These are phyloP conservation scores for Decorospora gaudefroyi DNA, from an alignment of 2,329 filamentous ascomycete species.

Conservation along the genomic window DNA sequence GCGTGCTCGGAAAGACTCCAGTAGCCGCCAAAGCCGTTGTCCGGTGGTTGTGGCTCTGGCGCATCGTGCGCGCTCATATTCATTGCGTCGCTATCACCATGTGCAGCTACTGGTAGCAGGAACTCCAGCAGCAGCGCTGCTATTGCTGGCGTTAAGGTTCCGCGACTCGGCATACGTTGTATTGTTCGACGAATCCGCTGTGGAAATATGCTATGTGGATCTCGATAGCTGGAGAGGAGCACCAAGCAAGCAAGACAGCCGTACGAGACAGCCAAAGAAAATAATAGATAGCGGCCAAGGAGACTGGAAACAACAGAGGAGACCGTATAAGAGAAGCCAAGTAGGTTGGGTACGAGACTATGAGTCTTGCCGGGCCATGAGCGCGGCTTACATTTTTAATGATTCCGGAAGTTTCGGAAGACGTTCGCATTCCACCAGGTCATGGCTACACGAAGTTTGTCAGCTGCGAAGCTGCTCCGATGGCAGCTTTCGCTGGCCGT, in stretches of 20 bases:
- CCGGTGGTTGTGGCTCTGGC: slow-evolving; percentile 22
- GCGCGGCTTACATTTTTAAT: slow-evolving; percentile 19
- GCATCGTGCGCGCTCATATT: slow-evolving; percentile 32
- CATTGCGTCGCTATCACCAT: slow-evolving; percentile 46
- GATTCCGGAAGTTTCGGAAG: slow-evolving; percentile 37
- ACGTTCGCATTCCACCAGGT: slow-evolving; percentile 10
- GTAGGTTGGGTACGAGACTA: slow-evolving; percentile 9
- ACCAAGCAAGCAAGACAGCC: neutral
- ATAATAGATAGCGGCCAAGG: slow-evolving; percentile 6
- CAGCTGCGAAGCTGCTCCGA: slow-evolving; percentile 31
- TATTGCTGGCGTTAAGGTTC: slow-evolving; percentile 29
- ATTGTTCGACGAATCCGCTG: slow-evolving; percentile 1
- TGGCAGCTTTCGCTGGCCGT: slow-evolving; percentile 23
- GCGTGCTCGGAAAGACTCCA: slow-evolving; percentile 61
- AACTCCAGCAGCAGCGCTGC: slow-evolving; percentile 49
- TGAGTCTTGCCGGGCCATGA: slow-evolving; percentile 7
- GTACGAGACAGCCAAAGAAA: slow-evolving; percentile 1
- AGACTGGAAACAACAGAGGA: slow-evolving; percentile 14
- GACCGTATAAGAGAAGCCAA: too few relatives aligned
- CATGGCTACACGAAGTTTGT: slow-evolving; percentile 35
- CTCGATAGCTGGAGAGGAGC: neutral
- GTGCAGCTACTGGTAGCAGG: slow-evolving; percentile 49
- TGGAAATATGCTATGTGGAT: slow-evolving; percentile 1
- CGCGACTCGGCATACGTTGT: slow-evolving; percentile 38
- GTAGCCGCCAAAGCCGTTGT: slow-evolving; percentile 55